phyloP scores from a whole-genome alignment of 1,284 basidiomycete species.

The Fomitiporia mediterranea region DNA sequence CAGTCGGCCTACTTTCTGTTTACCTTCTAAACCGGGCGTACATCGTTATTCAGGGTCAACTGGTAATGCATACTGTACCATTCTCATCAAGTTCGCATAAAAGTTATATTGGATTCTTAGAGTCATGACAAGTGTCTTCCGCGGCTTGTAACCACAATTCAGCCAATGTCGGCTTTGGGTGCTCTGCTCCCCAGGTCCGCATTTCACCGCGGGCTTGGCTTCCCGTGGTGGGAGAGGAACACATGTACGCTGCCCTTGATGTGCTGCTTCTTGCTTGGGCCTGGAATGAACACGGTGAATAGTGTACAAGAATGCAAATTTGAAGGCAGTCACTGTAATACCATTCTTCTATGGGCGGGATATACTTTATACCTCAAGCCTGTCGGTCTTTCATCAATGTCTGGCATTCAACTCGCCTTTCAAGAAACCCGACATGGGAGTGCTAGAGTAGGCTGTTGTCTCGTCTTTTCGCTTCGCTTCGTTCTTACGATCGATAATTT shows the following conservation, averaged over 20 bases:
- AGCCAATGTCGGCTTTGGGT: neutral
- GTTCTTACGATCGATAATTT: neutral
- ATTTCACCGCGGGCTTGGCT: neutral
- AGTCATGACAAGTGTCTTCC: neutral
- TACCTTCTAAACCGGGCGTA: no score
- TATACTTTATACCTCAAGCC: neutral
- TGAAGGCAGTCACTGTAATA: neutral
- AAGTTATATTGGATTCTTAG: no score
- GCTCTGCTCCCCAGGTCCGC: neutral
- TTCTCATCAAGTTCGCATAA: no score
- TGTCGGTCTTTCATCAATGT: constrained; percentile 1
- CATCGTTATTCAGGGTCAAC: no score
- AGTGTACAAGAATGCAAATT: constrained; percentile 9
- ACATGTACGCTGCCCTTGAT: no score
- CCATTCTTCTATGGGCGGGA: neutral
- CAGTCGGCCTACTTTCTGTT: no score
- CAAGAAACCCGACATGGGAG: neutral
- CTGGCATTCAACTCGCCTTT: constrained; percentile 1
- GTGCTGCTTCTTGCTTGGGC: no score
- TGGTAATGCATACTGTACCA: no score
- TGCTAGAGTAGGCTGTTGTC: neutral
- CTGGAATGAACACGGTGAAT: no score
- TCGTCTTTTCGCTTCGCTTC: neutral
- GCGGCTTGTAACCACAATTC: neutral
- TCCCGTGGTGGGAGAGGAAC: neutral